Evolutionary conservation across 331 rosid genomes (phyloP).

Genomic region (Acacia concinna): DNA sequence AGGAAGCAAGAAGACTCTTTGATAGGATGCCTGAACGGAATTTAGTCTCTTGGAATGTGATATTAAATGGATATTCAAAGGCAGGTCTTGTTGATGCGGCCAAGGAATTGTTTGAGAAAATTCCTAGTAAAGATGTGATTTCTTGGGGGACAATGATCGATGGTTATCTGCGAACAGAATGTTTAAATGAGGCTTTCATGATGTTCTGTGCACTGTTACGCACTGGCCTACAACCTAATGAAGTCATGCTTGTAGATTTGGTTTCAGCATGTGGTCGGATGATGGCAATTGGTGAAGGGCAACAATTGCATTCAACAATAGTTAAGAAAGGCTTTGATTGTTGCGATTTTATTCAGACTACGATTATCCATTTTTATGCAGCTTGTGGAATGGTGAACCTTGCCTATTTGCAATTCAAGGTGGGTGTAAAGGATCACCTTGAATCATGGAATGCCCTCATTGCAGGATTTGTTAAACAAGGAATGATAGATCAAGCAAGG

Average conservation of each 20-base stretch:
- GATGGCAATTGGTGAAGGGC: conserved; percentile 51
- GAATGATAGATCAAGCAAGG: conserved; percentile 64
- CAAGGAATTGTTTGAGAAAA: conserved; percentile 65
- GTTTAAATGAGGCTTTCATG: conserved; percentile 63
- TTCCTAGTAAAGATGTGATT: conserved; percentile 65
- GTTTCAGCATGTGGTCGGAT: conserved; percentile 69
- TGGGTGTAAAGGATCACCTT: conserved; percentile 65
- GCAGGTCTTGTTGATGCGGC: conserved; percentile 57
- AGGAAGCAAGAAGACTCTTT: conserved; percentile 65
- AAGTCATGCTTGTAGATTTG: conserved; percentile 76
- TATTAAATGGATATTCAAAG: conserved; percentile 82
- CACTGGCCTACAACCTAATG: conserved; percentile 57
- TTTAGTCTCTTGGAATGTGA: conserved; percentile 79
- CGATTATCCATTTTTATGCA: conserved; percentile 71
- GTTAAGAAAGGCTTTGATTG: conserved; percentile 75
- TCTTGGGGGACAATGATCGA: conserved; percentile 92
- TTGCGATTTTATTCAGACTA: conserved; percentile 71
- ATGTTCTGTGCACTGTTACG: conserved; percentile 56
- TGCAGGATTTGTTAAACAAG: conserved; percentile 67
- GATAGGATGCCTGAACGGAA: conserved; percentile 66
- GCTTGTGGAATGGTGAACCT: conserved; percentile 63
- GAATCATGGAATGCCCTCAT: conserved; percentile 81
- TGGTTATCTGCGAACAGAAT: conserved; percentile 61
- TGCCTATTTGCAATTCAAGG: conserved; percentile 65
- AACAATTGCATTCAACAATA: conserved; percentile 63